Evolutionary conservation across 2,329 filamentous ascomycete genomes (phyloP).

Genomic region (Onygenales sp.): DNA sequence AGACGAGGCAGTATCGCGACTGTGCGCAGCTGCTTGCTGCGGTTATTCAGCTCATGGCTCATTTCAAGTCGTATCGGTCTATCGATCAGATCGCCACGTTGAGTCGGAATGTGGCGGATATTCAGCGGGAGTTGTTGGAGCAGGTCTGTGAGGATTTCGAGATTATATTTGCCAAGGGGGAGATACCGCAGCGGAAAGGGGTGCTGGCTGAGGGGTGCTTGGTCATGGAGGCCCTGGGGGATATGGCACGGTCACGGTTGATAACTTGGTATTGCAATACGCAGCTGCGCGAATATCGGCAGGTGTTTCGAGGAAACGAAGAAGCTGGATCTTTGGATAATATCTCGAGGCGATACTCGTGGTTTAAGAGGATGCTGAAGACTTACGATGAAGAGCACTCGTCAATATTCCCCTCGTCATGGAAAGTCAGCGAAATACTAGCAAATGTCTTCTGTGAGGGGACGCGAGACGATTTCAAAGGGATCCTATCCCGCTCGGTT

Average conservation of each 20-base stretch:
- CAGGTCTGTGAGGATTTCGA: conserved; percentile 99
- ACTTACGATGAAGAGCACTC: conserved; percentile 91
- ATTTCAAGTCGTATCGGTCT: conserved; percentile 95
- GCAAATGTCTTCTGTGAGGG: conserved; percentile 92
- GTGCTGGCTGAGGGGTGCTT: conserved; percentile 78
- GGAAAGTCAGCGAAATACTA: conserved; percentile 83
- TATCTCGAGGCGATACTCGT: conserved; percentile 86
- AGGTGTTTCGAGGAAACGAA: conserved; percentile 92
- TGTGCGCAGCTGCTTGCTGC: conserved; percentile 90
- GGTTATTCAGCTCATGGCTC: conserved; percentile 92
- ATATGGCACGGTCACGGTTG: conserved; percentile 69
- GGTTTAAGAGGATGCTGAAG: conserved; percentile 94
- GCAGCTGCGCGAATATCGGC: conserved; percentile 85
- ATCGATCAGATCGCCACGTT: conserved; percentile 96
- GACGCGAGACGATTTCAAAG: conserved; percentile 90
- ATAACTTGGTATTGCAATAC: conserved; percentile 98
- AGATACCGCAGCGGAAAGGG: conserved; percentile 59
- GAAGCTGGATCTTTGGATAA: conserved; percentile 95
- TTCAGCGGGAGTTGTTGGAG: conserved; percentile 86
- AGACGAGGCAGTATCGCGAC: conserved; percentile 84
- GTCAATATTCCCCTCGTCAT: conserved; percentile 72
- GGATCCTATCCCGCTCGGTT: conserved; percentile 81
- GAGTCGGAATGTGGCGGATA: conserved; percentile 82
- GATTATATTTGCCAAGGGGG: conserved; percentile 81
- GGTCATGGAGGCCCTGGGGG: conserved; percentile 90